These are phyloP conservation scores for Cymodocea nodosa DNA, from an alignment of 116 monocot genomes.

Conservation along the genomic window DNA sequence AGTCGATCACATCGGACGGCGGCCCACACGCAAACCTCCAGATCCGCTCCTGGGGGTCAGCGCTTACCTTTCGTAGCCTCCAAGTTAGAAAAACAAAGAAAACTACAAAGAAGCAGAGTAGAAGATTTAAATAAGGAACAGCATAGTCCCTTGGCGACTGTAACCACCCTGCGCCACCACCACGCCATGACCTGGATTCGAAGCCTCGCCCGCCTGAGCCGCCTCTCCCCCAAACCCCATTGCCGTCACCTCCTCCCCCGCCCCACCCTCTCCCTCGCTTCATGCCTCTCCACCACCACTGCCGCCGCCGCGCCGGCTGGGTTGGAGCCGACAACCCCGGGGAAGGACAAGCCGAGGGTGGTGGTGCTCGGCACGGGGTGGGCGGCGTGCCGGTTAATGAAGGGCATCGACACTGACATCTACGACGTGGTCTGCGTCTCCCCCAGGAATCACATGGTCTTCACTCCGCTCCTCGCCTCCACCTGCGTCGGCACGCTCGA, in stretches of 20 bases:
- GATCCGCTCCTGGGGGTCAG: too few species aligned
- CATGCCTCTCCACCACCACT: neutral
- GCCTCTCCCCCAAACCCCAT: neutral
- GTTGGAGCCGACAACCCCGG: slow-evolving; percentile 30
- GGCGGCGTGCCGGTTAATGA: slow-evolving; percentile 88
- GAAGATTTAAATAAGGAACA: too few species aligned
- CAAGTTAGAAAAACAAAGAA: too few species aligned
- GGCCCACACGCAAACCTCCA: too few species aligned
- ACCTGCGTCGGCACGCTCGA: slow-evolving; percentile 98
- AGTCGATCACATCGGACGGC: too few species aligned
- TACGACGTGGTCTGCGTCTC: slow-evolving; percentile 93
- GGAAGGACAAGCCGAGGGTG: slow-evolving; percentile 53
- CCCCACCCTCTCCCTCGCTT: neutral
- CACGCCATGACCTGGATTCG: slow-evolving; percentile 1
- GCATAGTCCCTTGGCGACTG: neutral
- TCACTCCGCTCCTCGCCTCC: slow-evolving; percentile 93
- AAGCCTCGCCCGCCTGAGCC: slow-evolving; percentile 8
- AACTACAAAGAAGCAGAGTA: too few species aligned
- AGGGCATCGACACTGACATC: slow-evolving; percentile 50
- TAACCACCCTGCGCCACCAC: neutral
- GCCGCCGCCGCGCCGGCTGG: slow-evolving; percentile 9
- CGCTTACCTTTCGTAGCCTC: too few species aligned
- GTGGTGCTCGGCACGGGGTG: slow-evolving; percentile 87
- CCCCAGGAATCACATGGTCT: slow-evolving; percentile 96
- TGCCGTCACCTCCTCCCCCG: neutral